These are phyloP conservation scores for Lodderomyces orthopsilosis DNA, from an alignment of 1,139 yeast genomes.

Conservation along the genomic window DNA sequence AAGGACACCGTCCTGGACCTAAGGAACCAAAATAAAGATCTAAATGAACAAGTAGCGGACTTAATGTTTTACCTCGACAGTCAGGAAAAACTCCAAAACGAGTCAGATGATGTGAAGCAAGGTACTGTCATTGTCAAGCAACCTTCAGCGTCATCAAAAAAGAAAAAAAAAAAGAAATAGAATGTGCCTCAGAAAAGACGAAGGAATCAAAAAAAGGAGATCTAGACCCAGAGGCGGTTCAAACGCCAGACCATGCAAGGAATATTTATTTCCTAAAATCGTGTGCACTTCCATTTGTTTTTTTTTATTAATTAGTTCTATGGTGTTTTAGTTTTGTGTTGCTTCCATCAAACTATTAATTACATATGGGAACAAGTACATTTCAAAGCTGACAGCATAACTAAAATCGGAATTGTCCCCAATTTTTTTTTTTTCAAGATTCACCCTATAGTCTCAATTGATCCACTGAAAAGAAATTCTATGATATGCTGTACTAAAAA, in stretches of 20 bases:
- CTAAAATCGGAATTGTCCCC: constrained; percentile 3
- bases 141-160: constrained; percentile 19
- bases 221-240: constrained; percentile 5
- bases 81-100: constrained; percentile 67
- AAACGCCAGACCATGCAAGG: constrained; percentile 4
- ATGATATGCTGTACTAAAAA: constrained; percentile 10
- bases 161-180: constrained; percentile 15
- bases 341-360: background rate
- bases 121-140: constrained; percentile 57
- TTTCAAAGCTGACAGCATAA: constrained; percentile 2
- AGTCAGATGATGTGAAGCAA: constrained; percentile 67
- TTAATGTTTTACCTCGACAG: constrained; percentile 79
- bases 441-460: background rate
- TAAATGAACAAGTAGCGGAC: constrained; percentile 72
- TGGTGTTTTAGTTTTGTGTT: background rate
- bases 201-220: background rate
- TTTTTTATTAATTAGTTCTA: background rate
- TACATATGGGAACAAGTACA: too few species aligned
- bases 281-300: background rate
- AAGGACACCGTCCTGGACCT: constrained; percentile 20
- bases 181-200: background rate
- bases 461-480: constrained; percentile 3
- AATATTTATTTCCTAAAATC: constrained; percentile 1
- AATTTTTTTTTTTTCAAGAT: background rate
- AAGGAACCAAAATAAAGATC: constrained; percentile 44